A percentile compares a stretch with the other conserved stretches of the same genome.
These are phyloP conservation scores for Hymenoscyphus fraxineus DNA, from an alignment of 2,329 filamentous ascomycete genomes.

Conservation along the genomic window DNA sequence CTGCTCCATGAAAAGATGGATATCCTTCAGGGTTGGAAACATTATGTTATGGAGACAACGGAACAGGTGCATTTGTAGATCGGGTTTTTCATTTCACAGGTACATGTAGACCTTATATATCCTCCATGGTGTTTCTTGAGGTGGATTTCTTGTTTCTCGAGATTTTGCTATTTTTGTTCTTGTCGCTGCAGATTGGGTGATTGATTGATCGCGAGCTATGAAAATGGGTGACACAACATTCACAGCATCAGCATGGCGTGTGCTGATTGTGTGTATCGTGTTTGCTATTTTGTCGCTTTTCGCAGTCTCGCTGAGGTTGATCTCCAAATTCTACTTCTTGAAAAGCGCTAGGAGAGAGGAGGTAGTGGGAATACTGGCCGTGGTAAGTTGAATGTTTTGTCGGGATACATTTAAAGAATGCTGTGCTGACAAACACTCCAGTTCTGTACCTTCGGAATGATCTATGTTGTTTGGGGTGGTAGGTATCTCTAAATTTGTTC, in stretches of 20 bases:
- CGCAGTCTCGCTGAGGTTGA: not conserved
- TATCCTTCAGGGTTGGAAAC: not conserved
- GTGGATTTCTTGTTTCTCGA: not conserved
- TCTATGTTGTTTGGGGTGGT: not conserved
- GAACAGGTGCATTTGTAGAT: not conserved
- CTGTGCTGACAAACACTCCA: not conserved
- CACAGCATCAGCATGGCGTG: not conserved
- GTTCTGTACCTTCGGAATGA: not conserved
- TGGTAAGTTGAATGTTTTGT: not conserved
- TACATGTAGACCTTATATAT: not conserved
- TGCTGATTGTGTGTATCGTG: not conserved
- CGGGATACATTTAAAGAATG: not conserved
- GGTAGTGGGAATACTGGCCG: not conserved
- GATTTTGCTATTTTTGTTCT: not conserved
- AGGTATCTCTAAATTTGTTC: not conserved
- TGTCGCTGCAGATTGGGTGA: not conserved
- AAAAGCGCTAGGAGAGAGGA: not conserved
- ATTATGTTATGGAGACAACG: not conserved
- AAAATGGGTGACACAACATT: not conserved
- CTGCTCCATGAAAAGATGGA: not conserved
- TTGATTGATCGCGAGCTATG: not conserved
- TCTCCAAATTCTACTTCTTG: not conserved
- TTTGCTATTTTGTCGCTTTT: not conserved
- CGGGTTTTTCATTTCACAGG: not conserved
- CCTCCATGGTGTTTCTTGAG: not conserved